A percentile compares a stretch with the other conserved stretches of the same genome.
Conservation (phyloP, 2,329 filamentous ascomycete genomes). For the Beauveria australis region DNA sequence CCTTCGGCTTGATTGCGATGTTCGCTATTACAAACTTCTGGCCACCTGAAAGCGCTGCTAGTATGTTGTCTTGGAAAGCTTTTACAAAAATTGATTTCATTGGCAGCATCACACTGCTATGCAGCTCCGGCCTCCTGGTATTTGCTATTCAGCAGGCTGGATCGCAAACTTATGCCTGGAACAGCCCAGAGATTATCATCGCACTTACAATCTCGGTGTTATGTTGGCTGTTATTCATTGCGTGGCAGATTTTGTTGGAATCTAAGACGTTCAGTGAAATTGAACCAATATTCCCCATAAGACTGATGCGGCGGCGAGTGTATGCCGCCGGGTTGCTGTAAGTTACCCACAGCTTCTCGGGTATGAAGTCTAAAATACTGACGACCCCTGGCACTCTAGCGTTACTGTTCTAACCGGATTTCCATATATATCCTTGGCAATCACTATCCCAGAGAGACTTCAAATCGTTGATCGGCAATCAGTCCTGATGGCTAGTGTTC, state of each 20-base stretch:
- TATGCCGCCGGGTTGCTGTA: conserved; percentile 45
- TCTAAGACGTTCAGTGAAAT: conserved; percentile 29
- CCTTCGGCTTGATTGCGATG: conserved; percentile 39
- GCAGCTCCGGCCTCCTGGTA: conserved; percentile 45
- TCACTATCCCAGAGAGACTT: conserved; percentile 51
- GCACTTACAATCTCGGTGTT: conserved; percentile 39
- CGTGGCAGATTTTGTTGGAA: conserved; percentile 42
- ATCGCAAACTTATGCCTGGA: conserved; percentile 43
- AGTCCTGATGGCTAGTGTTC: conserved; percentile 46
- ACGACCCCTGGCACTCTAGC: conserved; percentile 23
- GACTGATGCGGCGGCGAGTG: conserved; percentile 38
- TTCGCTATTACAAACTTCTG: conserved; percentile 38
- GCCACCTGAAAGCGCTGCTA: conserved; percentile 29
- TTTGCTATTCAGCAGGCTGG: conserved; percentile 51
- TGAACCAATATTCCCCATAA: conserved; percentile 48
- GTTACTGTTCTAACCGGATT: conserved; percentile 50
- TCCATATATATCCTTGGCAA: conserved; percentile 48
- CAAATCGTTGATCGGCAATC: conserved; percentile 49
- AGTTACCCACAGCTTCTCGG: conserved; percentile 15
- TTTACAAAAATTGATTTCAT: conserved; percentile 44
- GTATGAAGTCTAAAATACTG: neutral
- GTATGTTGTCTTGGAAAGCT: conserved; percentile 31
- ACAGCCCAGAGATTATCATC: conserved; percentile 40
- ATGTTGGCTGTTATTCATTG: conserved; percentile 39
- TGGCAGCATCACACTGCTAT: conserved; percentile 41